Conservation (phyloP, 148 eudicot genomes). For the Fallopia convolvulus region DNA sequence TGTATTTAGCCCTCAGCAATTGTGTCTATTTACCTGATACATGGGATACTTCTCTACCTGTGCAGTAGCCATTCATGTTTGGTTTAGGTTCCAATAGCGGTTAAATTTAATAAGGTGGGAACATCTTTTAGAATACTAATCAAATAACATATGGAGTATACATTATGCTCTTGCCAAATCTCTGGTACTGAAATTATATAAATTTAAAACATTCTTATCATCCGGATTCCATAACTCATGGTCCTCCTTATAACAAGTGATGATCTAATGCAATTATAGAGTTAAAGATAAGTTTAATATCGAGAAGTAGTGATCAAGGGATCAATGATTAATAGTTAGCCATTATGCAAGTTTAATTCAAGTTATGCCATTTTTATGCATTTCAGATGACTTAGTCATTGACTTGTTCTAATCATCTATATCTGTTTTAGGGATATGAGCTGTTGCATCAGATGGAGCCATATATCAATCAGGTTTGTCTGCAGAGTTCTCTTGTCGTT, state of each 20-base stretch:
- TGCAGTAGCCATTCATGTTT: not conserved
- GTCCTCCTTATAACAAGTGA: not conserved
- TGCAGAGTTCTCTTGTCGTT: constrained; percentile 7
- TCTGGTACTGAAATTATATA: not conserved
- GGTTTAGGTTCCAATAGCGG: not conserved
- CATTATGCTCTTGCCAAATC: not conserved
- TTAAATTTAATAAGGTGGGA: not conserved
- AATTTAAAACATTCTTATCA: not conserved
- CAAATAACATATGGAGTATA: not conserved
- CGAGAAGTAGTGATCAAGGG: not conserved
- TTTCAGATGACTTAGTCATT: not conserved
- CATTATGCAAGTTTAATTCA: not conserved
- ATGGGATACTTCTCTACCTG: constrained; percentile 1
- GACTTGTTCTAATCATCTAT: constrained; percentile 7
- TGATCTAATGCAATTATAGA: not conserved
- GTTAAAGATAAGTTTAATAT: not conserved
- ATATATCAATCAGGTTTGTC: constrained; percentile 82
- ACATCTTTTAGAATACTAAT: not conserved
- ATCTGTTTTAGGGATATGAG: constrained; percentile 74
- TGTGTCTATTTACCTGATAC: not conserved
- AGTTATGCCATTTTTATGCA: not conserved
- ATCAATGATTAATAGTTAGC: not conserved
- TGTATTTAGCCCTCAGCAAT: not conserved
- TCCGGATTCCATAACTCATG: not conserved
- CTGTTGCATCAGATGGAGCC: constrained; percentile 99